A percentile compares a stretch with the other conserved stretches of the same genome.
These are phyloP conservation scores for Dendrocalamus latiflorus DNA, from an alignment of 202 grass and related monocot species.

Conservation along the genomic window DNA sequence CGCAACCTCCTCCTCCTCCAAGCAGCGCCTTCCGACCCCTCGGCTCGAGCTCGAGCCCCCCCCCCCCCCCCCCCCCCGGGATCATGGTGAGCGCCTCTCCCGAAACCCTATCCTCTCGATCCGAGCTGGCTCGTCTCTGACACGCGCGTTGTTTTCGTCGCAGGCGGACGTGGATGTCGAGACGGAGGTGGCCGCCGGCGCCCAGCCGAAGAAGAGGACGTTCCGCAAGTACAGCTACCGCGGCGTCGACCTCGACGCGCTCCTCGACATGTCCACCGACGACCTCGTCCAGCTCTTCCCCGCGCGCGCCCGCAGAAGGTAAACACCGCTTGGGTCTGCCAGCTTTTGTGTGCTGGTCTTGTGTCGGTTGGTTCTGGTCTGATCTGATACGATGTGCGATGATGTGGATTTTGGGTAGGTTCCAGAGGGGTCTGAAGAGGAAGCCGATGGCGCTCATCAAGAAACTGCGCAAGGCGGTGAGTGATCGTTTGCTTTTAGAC, in stretches of 20 bases:
- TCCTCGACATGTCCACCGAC: too few species aligned
- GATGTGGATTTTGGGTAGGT: too few species aligned
- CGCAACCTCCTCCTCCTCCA: neutral
- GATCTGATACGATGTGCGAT: too few species aligned
- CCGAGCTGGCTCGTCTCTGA: neutral
- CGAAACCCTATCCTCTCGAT: neutral
- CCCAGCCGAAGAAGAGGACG: too few species aligned
- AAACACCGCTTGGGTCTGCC: neutral
- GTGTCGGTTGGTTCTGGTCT: neutral
- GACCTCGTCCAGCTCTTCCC: too few species aligned
- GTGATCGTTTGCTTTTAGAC: slow-evolving; percentile 9
- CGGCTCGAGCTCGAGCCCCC: neutral
- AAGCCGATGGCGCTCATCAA: slow-evolving; percentile 98
- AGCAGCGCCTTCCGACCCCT: slow-evolving; percentile 10
- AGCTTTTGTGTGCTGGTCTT: neutral
- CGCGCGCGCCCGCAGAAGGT: slow-evolving; percentile 88
- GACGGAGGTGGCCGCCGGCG: slow-evolving; percentile 42
- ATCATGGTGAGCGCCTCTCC: slow-evolving; percentile 41
- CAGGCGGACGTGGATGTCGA: slow-evolving; percentile 68
- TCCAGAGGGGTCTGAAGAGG: too few species aligned
- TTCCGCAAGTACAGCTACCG: too few species aligned
- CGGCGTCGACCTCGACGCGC: too few species aligned
- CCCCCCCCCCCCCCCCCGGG: too few species aligned
- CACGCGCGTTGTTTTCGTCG: neutral
- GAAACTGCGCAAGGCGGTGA: slow-evolving; percentile 96